Evolutionary conservation across 2,329 filamentous ascomycete species (phyloP), one percentile per base, ranked within the genome.

Genomic region (Pseudogymnoascus verrucosus): DNA sequence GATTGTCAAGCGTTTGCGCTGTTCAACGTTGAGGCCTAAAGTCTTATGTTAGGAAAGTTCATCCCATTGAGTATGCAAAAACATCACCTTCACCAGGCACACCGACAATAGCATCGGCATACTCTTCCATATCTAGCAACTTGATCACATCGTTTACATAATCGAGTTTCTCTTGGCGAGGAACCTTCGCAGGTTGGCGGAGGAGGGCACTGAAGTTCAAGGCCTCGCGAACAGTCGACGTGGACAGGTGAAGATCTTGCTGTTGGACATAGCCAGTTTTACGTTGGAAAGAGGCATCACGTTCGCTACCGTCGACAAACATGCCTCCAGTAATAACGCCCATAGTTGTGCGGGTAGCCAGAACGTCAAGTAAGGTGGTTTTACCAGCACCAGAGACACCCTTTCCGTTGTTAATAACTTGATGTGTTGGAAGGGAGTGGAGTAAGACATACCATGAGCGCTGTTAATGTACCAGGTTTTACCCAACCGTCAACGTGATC

Each of bases 321-420:
- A 96, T 93, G 68, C 93, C 89, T 61, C 93, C 93, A 5, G 84
- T 85, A 61, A 96, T 91, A 11, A 96, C 89, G 75, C 93, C 93
- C 85, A 93, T 93, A 0, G 90, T 92, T 74, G 90, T 89, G 73
- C 92, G 88, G 65, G 89, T 90, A 57, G 92, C 92, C 68, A 96
- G 80, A 39, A 90, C 89, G 75, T 96, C 90, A 37, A 96, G 78
- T 23, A 96, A 82, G 1, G 91, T 96, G 0, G 92, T 96, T 76
- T 96, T 96, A 64, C 91, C 91, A 19, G 91, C 91, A 68, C 92
- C 92, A 21, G 59, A 72, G 16, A 69, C 70, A 42, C 39, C 39
- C 39, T 42, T 21, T 42, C 16, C 16, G 16, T 42, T 42, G 39
- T 42, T 42, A 42, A 42, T 42, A 42, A n/a, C 39, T 42, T 42